Conservation (phyloP, 306 rosid genomes). For the Lathyrus oleraceus region DNA sequence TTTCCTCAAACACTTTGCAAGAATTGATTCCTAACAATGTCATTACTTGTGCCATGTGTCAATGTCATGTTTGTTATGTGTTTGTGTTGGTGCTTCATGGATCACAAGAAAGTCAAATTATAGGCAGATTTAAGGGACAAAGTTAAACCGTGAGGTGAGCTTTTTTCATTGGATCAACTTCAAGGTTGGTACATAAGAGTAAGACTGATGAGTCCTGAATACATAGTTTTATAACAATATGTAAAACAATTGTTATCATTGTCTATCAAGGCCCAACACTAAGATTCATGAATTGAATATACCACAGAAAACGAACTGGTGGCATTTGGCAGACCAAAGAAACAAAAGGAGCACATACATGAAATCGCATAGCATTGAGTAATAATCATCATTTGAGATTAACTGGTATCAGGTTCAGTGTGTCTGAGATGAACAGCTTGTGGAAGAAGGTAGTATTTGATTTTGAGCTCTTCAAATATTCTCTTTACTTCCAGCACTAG, state of each 20-base stretch:
- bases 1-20: too few relatives aligned
- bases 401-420: constrained; percentile 34
- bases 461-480: constrained; percentile 71
- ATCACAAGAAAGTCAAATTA: too few relatives aligned
- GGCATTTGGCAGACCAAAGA: neutral
- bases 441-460: constrained; percentile 76
- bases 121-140: neutral
- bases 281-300: neutral
- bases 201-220: neutral
- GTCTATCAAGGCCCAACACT: neutral
- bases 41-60: too few relatives aligned
- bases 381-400: constrained; percentile 37
- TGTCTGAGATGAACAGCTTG: constrained; percentile 65
- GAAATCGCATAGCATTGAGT: neutral
- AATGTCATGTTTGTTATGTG: too few relatives aligned
- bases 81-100: too few relatives aligned
- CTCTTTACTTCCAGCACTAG: constrained; percentile 72
- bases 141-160: neutral
- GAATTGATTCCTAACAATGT: too few relatives aligned
- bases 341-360: constrained; percentile 10
- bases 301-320: neutral
- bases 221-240: constrained; percentile 16
- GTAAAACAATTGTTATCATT: neutral
- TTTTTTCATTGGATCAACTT: neutral
- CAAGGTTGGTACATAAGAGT: neutral